Base-by-base conservation (phyloP, 2,329 filamentous ascomycete species). In the Fonsecaea pedrosoi region DNA sequence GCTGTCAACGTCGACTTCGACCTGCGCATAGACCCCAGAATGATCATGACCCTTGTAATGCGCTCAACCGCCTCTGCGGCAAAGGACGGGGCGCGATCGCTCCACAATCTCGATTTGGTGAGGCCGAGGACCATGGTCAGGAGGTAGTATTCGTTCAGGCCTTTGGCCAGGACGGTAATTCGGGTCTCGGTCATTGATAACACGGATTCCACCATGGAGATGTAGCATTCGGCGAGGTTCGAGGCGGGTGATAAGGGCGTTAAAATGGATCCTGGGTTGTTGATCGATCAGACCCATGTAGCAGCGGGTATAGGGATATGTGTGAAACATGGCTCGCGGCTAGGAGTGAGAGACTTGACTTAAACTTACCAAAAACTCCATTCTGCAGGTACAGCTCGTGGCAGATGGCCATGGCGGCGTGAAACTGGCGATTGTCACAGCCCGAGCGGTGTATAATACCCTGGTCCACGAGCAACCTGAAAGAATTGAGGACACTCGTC, bases 71-170 rank as follows among this genome's bases (percentile, higher is more conserved):
- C 48, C 69, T 68, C 56, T 72, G 74, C 55, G 72, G 63, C 12
- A 61, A 68, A 70, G 12, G 35, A 57, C n/a, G 34, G 56, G 2
- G 70, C 64, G 2, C 68, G 56, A 34, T 73, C 70, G 4, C 72
- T 71, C n/a, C 69, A 67, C 15, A 74, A 68, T 8, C 73, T 67
- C 10, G 72, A 74, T 35, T 68, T 61, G 9, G 77, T 72, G 8
- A 79, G 67, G 35, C 73, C 73, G 12, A 68, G 69, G 25, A 75
- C 77, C 8, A 75, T 75, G 18, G 72, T 75, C 1, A 77, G 67
- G 34, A 75, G 75, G 75, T 75, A 79, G 62, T 76, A 74, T 35
- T 74, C 72, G 21, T 78, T 76, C 25, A 73, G 75, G 1, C 76
- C 77, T 8, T 75, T 74, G 21, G 77, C 77, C 9, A 75, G 74